Conservation (phyloP, 495 filamentous ascomycete species). For the Stereocaulon alpinum region DNA sequence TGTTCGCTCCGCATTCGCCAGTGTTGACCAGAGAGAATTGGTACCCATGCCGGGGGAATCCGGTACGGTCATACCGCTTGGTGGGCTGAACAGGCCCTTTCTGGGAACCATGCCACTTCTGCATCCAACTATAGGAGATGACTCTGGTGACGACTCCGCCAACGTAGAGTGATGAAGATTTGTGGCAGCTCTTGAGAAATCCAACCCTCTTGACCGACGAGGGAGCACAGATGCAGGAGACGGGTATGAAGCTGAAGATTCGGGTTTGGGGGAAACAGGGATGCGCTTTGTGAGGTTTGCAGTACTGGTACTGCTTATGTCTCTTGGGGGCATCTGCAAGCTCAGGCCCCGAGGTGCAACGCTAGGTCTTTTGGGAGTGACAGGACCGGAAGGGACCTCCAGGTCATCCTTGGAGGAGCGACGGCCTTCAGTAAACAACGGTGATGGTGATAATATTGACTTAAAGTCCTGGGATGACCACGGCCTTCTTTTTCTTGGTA, state of each 20-base stretch:
- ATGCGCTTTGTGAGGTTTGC: slow-evolving; percentile 50
- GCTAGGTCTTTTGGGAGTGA: slow-evolving; percentile 53
- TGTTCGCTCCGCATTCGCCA: slow-evolving; percentile 51
- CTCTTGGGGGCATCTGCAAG: slow-evolving; percentile 60
- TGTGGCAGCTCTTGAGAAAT: slow-evolving; percentile 89
- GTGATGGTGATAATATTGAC: slow-evolving; percentile 53
- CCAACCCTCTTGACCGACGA: slow-evolving; percentile 73
- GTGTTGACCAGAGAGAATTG: slow-evolving; percentile 36
- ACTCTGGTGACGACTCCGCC: slow-evolving; percentile 84
- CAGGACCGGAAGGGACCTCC: slow-evolving; percentile 47
- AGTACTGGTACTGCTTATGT: slow-evolving; percentile 38
- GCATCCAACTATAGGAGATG: slow-evolving; percentile 75
- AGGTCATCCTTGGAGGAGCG: slow-evolving; percentile 72
- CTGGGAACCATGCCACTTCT: slow-evolving; percentile 71
- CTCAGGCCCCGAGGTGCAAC: slow-evolving; percentile 53
- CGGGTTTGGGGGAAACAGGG: slow-evolving; percentile 77
- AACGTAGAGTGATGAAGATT: slow-evolving; percentile 93
- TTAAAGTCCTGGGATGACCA: slow-evolving; percentile 42
- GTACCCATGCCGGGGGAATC: slow-evolving; percentile 36
- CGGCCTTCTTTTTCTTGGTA: slow-evolving; percentile 34
- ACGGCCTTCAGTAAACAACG: slow-evolving; percentile 50
- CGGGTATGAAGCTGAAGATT: slow-evolving; percentile 71
- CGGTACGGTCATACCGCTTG: slow-evolving; percentile 29
- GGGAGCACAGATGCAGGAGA: slow-evolving; percentile 77
- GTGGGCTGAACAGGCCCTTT: slow-evolving; percentile 32